A percentile compares a stretch with the other conserved stretches of the same genome.
Conservation (phyloP, 2,329 filamentous ascomycete genomes). For the Byssothecium circinans region DNA sequence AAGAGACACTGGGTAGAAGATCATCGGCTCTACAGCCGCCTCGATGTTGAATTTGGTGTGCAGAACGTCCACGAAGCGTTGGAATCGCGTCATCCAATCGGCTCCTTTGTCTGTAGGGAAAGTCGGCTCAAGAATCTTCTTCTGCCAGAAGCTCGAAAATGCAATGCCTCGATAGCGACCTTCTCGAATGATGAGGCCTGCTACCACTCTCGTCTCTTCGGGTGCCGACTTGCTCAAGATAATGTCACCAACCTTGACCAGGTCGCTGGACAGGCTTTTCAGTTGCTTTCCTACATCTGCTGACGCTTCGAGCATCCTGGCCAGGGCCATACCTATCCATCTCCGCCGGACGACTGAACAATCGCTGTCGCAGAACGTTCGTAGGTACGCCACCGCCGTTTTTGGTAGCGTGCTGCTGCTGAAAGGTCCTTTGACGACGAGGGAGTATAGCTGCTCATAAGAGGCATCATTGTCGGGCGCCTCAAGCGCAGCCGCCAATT, state of each 20-base stretch:
- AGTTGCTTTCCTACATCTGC: constrained; percentile 19
- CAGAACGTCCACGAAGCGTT: constrained; percentile 30
- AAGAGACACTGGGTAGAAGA: constrained; percentile 28
- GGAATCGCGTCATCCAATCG: constrained; percentile 33
- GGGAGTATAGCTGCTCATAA: constrained; percentile 16
- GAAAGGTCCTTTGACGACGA: constrained; percentile 17
- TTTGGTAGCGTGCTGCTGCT: constrained; percentile 12
- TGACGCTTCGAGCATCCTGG: constrained; percentile 26
- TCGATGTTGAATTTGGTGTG: constrained; percentile 1
- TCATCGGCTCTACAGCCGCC: not conserved
- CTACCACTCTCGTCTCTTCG: constrained; percentile 37
- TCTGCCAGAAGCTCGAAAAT: constrained; percentile 31
- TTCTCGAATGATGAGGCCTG: constrained; percentile 34
- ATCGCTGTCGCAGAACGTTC: constrained; percentile 27
- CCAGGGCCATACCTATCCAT: constrained; percentile 38
- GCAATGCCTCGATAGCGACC: constrained; percentile 23
- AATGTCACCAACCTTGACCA: constrained; percentile 26
- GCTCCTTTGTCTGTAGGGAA: constrained; percentile 24
- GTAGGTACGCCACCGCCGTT: constrained; percentile 26
- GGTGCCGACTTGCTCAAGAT: constrained; percentile 22
- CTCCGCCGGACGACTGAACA: constrained; percentile 23
- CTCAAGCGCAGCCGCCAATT: constrained; percentile 24
- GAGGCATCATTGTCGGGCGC: constrained; percentile 24
- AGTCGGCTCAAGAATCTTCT: constrained; percentile 20
- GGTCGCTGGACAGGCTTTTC: constrained; percentile 6